A percentile compares a stretch with the other conserved stretches of the same genome.
Evolutionary conservation across 2,329 filamentous ascomycete species (phyloP).

Genomic region (Albifimbria verrucaria): DNA sequence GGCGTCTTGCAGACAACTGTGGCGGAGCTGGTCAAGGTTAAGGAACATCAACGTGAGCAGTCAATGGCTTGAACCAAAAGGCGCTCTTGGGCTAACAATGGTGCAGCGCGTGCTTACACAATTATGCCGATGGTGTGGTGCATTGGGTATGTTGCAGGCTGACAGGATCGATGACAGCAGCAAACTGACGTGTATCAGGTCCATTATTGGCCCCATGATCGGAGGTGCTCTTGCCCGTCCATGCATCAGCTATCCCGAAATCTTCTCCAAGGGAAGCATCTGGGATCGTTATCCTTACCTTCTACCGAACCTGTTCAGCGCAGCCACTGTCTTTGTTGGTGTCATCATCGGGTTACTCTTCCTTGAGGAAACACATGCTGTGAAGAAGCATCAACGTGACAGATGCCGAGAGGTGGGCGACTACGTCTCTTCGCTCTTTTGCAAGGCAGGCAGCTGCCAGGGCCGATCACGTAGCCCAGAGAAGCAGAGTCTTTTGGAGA

Average conservation of each 20-base stretch:
- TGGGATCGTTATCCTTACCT: constrained; percentile 89
- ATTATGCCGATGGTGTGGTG: constrained; percentile 99
- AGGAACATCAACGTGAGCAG: constrained; percentile 81
- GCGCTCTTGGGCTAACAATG: constrained; percentile 19
- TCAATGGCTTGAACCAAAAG: neutral
- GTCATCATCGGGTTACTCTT: constrained; percentile 79
- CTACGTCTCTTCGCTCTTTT: constrained; percentile 55
- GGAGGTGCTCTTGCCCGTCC: constrained; percentile 87
- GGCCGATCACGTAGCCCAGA: constrained; percentile 42
- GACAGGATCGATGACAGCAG: neutral
- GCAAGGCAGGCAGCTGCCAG: constrained; percentile 25
- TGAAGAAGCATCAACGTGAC: constrained; percentile 74
- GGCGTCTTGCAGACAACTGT: constrained; percentile 94
- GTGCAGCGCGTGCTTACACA: constrained; percentile 79
- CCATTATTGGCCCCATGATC: constrained; percentile 87
- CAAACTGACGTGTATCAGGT: constrained; percentile 47
- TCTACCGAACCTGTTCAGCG: constrained; percentile 87
- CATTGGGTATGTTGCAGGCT: constrained; percentile 61
- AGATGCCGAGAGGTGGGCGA: constrained; percentile 72
- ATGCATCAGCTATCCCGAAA: constrained; percentile 72
- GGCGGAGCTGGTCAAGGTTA: constrained; percentile 86
- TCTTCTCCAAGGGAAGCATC: constrained; percentile 71
- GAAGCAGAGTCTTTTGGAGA: constrained; percentile 61
- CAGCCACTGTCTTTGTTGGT: constrained; percentile 71
- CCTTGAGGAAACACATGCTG: constrained; percentile 88